Evolutionary conservation across 1,139 yeast genomes (phyloP), one percentile per base, ranked within the genome.

Genomic region (Lodderomyces orthopsilosis): DNA sequence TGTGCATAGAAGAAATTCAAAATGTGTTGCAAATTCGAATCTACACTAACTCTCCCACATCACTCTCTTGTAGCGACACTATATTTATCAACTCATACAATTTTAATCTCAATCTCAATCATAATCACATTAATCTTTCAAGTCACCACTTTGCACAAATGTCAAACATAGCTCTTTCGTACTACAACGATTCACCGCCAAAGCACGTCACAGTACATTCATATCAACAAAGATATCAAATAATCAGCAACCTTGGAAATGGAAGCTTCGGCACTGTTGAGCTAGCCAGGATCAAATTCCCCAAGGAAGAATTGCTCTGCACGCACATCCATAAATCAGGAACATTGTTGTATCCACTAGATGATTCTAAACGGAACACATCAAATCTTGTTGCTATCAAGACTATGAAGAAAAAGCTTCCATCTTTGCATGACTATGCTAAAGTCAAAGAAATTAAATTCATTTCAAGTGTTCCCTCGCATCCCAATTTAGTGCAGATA

Each of bases 181-280:
- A 35, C 6, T 26, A 32, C 15, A 15, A 49, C 41, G 47, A 43
- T 35, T 41, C 47, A 10, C 62, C 63, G 3, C 63, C 64, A 14
- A 47, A 48, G 18, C 37, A 52, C 43, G 50, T 68, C 17, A 77
- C 79, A 0, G 52, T 79, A n/a, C 67, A 66, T 41, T 57, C 75
- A 1, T 65, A 74, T 44, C 57, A 58, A 9, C 61, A 63, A 2
- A 66, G 78, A 43, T 86, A 82, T 57, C 75, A 70, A 44, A 52
- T 70, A 4, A 66, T 85, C 9, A 70, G 76, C 40, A 70, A 68
- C 41, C 65, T 87, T 46, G 95, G 95, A 0, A 77, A 75, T 47
- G 95, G 95, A 1, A 82, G 91, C 42, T 87, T 87, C 69, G 95
- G 95, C 0, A 67, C 77, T 1, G 95, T 87, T 1, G 66, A 75